Evolutionary conservation across 164 flowering plant species (phyloP).

Genomic region (Vitis amurensis): DNA sequence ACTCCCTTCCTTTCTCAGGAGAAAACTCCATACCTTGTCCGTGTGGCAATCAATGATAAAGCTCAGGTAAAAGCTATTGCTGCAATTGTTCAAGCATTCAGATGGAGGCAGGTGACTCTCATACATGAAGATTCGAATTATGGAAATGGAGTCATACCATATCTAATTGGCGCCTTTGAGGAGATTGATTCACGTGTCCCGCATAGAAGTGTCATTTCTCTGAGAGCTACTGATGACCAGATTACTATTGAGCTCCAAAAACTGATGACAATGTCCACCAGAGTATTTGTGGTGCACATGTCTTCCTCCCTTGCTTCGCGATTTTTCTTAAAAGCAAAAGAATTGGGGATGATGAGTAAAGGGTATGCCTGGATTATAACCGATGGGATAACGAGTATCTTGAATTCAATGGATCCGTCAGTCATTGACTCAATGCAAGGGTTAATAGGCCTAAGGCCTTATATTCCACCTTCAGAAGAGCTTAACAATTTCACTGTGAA

Average conservation of each 20-base stretch:
- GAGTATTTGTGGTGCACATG: conserved; percentile 16
- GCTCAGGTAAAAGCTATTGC: conserved; percentile 16
- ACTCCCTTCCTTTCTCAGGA: neutral
- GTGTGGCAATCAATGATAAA: conserved; percentile 2
- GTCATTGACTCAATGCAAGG: no score
- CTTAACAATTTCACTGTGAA: no score
- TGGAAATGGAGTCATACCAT: conserved; percentile 15
- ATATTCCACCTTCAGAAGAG: no score
- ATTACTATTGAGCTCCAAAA: conserved; percentile 10
- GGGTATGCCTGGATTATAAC: neutral
- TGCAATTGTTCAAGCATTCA: conserved; percentile 7
- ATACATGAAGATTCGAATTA: conserved; percentile 11
- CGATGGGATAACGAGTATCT: no score
- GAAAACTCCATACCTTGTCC: conserved; percentile 9
- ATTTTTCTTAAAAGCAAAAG: conserved; percentile 5
- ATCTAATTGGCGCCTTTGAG: conserved; percentile 9
- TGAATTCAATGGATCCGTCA: no score
- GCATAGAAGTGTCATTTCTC: conserved; percentile 1
- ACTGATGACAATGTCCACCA: conserved; percentile 4
- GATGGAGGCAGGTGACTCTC: conserved; percentile 15
- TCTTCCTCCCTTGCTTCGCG: conserved; percentile 2
- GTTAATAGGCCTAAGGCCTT: no score
- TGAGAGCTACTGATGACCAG: neutral
- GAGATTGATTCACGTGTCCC: conserved; percentile 3
- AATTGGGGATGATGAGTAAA: conserved; percentile 8